phyloP scores from a whole-genome alignment of 2,329 filamentous ascomycete genomes.

The Apiospora saccharicola region DNA sequence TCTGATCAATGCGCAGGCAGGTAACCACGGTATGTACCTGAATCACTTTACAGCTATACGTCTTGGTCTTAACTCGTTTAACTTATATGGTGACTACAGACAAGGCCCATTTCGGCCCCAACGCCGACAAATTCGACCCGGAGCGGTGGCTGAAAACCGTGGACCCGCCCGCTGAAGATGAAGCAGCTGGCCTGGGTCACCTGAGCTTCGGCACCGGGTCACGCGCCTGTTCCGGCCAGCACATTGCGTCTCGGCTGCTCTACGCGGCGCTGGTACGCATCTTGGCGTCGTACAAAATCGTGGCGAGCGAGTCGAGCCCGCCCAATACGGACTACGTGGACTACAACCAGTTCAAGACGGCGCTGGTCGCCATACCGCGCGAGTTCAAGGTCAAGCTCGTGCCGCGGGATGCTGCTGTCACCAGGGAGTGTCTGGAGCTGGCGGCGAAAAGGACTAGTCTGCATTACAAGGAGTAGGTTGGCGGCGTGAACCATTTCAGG shows the following conservation, averaged over 20 bases:
- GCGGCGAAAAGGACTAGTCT: conserved; percentile 55
- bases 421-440: conserved; percentile 48
- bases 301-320: conserved; percentile 55
- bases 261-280: conserved; percentile 58
- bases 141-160: conserved; percentile 54
- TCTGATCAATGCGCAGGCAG: conserved; percentile 62
- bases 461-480: conserved; percentile 52
- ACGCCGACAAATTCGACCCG: conserved; percentile 55
- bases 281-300: conserved; percentile 56
- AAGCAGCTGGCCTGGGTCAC: conserved; percentile 45
- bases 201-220: conserved; percentile 61
- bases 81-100: conserved; percentile 41
- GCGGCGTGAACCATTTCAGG: background rate
- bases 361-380: conserved; percentile 65
- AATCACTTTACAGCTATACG: too few species aligned
- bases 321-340: conserved; percentile 69
- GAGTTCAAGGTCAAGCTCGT: conserved; percentile 66
- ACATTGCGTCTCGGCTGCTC: conserved; percentile 57
- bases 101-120: conserved; percentile 55
- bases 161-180: conserved; percentile 44
- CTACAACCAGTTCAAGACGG: conserved; percentile 67
- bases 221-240: conserved; percentile 58
- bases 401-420: conserved; percentile 52
- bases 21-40: conserved; percentile 53
- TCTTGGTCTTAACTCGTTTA: too few species aligned